These are phyloP conservation scores for Saccharomyces hybrid DNA, from an alignment of 1,139 yeast genomes.

Conservation along the genomic window DNA sequence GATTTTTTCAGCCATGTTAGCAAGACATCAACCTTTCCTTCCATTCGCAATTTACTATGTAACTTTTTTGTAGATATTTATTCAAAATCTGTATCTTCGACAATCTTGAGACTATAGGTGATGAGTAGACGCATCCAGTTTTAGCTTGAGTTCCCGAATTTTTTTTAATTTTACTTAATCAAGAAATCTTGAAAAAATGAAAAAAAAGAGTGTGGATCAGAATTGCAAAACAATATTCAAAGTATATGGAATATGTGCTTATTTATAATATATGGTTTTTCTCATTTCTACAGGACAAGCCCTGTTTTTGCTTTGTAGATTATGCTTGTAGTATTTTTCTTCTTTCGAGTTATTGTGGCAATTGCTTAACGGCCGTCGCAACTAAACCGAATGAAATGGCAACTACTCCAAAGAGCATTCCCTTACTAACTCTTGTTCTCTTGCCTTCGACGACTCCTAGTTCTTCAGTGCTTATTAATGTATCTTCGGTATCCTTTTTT, in stretches of 20 bases:
- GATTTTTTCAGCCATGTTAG: slow-evolving; percentile 21
- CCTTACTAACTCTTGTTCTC: slow-evolving; percentile 8
- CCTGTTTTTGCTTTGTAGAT: not conserved
- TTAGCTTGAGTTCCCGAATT: not conserved
- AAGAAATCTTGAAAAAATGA: not conserved
- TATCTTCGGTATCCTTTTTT: slow-evolving; percentile 4
- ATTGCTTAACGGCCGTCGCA: slow-evolving; percentile 16
- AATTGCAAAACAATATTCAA: not conserved
- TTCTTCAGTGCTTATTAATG: slow-evolving; percentile 4
- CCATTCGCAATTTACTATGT: slow-evolving; percentile 8
- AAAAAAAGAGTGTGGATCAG: not conserved
- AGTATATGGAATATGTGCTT: not conserved
- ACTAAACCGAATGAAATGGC: slow-evolving; percentile 20
- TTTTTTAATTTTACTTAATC: not conserved
- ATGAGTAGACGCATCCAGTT: not conserved
- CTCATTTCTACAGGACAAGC: not conserved
- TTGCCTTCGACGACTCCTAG: slow-evolving; percentile 4
- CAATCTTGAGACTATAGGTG: not conserved
- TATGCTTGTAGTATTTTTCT: slow-evolving; percentile 1
- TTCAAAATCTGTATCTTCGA: not conserved
- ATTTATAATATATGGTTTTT: not conserved
- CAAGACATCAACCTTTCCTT: slow-evolving; percentile 11
- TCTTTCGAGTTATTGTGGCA: slow-evolving; percentile 1
- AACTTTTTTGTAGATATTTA: not conserved
- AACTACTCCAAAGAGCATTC: slow-evolving; percentile 9